phyloP scores from a whole-genome alignment of 345 rosid genomes.

The Linum lewisii region DNA sequence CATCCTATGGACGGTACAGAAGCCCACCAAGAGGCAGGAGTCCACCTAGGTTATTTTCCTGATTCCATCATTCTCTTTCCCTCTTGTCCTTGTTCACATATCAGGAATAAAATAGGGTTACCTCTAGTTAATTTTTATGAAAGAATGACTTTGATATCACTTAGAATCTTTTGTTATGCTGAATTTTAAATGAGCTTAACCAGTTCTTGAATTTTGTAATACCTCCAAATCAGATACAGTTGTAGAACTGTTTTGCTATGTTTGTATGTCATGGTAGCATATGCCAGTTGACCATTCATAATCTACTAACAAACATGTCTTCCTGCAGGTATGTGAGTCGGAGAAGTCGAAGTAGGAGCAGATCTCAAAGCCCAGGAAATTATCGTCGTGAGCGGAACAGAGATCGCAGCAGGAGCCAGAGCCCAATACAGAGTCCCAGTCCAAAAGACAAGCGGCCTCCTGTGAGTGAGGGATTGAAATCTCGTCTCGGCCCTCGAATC shows the following conservation, averaged over 20 bases:
- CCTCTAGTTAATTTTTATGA: background rate
- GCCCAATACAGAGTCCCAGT: conserved; percentile 51
- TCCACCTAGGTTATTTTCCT: conserved; percentile 61
- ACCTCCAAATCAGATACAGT: background rate
- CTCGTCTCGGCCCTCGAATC: conserved; percentile 55
- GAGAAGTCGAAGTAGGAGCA: conserved; percentile 44
- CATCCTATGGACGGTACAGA: conserved; percentile 44
- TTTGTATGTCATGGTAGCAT: no score
- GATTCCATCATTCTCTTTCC: background rate
- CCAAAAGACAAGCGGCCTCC: conserved; percentile 47
- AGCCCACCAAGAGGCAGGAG: conserved; percentile 70
- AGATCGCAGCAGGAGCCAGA: conserved; percentile 42
- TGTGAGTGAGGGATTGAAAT: conserved; percentile 57
- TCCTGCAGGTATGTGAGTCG: conserved; percentile 37
- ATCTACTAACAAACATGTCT: background rate
- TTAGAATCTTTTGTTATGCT: no score
- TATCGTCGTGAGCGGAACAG: conserved; percentile 32
- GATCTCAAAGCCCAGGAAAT: conserved; percentile 52
- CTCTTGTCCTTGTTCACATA: background rate
- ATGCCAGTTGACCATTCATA: no score
- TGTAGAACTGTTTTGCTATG: background rate
- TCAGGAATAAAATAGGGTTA: background rate
- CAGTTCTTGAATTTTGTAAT: no score
- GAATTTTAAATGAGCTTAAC: no score
- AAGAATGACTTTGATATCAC: no score